Evolutionary conservation across 331 rosid genomes (phyloP).

Genomic region (Pyracantha coccinea): DNA sequence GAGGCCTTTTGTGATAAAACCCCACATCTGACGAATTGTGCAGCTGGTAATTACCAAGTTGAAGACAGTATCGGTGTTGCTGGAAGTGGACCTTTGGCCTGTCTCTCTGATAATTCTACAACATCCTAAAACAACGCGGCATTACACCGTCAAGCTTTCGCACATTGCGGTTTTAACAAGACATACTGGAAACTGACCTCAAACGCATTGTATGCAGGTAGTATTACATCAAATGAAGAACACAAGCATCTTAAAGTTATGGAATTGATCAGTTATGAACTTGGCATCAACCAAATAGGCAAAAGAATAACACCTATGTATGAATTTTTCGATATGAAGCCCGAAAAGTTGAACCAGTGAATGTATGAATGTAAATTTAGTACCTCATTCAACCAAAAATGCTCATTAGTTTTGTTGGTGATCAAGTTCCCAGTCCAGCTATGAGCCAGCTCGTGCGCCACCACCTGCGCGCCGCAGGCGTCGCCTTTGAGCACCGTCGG

Average conservation of each 20-base stretch:
- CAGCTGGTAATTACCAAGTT: too few relatives aligned
- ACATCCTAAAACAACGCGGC: not conserved
- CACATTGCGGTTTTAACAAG: not conserved
- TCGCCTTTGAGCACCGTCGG: slow-evolving; percentile 90
- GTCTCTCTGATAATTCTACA: too few relatives aligned
- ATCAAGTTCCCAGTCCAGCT: slow-evolving; percentile 98
- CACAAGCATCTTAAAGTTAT: not conserved
- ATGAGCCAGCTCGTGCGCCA: slow-evolving; percentile 95
- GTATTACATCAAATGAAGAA: not conserved
- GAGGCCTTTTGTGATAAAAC: too few relatives aligned
- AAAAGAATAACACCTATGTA: not conserved
- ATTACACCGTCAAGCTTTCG: too few relatives aligned
- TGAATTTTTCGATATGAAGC: not conserved
- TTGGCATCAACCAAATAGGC: not conserved
- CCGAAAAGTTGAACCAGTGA: not conserved
- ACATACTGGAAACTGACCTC: not conserved
- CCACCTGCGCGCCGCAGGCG: slow-evolving; percentile 77
- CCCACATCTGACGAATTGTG: too few relatives aligned
- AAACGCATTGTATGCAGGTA: not conserved
- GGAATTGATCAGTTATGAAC: not conserved
- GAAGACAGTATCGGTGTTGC: too few relatives aligned
- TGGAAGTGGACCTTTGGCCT: too few relatives aligned
- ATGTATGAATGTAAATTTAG: not conserved
- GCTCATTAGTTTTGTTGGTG: slow-evolving; percentile 84
- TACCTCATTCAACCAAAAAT: slow-evolving; percentile 98